phyloP scores from a whole-genome alignment of 176 grass and related monocot species.

The Raddia distichophylla region DNA sequence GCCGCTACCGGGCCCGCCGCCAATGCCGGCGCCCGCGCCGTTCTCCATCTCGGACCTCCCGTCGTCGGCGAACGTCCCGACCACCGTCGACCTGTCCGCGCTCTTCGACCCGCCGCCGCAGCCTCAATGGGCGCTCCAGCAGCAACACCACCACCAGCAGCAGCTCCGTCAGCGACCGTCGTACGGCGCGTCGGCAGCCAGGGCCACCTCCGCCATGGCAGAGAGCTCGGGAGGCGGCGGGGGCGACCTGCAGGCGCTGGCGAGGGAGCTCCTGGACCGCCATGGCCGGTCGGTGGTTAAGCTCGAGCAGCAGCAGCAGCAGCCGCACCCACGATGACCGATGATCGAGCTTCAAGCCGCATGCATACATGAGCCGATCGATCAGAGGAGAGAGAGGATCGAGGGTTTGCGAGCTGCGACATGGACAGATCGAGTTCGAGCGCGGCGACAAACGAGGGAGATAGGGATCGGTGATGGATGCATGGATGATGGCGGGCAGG shows the following conservation, averaged over 20 bases:
- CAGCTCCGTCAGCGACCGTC: constrained; percentile 44
- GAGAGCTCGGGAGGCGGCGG: constrained; percentile 51
- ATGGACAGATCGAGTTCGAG: constrained; percentile 21
- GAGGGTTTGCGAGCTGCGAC: neutral
- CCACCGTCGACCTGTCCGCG: constrained; percentile 65
- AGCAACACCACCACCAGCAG: constrained; percentile 45
- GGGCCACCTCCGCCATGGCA: constrained; percentile 32
- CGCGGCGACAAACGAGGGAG: constrained; percentile 43
- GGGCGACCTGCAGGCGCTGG: constrained; percentile 93
- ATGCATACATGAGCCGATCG: neutral
- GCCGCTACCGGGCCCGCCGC: constrained; percentile 59
- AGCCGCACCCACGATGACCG: constrained; percentile 46
- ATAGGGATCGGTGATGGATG: constrained; percentile 39
- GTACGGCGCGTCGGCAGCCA: constrained; percentile 31
- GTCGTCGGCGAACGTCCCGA: constrained; percentile 57
- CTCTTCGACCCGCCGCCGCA: constrained; percentile 67
- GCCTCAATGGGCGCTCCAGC: constrained; percentile 40
- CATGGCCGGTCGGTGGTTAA: constrained; percentile 57
- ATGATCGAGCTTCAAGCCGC: neutral
- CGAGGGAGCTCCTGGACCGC: constrained; percentile 82
- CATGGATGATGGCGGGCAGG: constrained; percentile 38
- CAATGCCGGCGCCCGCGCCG: constrained; percentile 44
- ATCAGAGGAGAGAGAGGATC: constrained; percentile 13
- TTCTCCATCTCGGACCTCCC: constrained; percentile 90
- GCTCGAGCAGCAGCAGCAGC: constrained; percentile 51